Base-by-base conservation (phyloP, 352 stramenopile species). In the Phytopythium ostracodes region DNA sequence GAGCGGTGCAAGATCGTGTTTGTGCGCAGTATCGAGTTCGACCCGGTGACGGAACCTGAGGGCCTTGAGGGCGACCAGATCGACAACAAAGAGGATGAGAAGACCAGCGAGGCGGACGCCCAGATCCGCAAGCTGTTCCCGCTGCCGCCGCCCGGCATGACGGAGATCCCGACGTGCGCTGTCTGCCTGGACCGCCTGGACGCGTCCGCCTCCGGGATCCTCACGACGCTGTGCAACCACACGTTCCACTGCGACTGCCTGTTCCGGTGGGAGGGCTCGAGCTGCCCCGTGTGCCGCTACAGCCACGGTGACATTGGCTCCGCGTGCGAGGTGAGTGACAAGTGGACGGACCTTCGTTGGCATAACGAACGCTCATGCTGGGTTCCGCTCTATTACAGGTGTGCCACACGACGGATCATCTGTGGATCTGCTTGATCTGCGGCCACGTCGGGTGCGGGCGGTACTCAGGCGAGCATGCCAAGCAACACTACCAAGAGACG, bases 151-250 rank as follows among this genome's bases (percentile, higher is more conserved):
- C 66, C 73, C 0, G 84, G 81, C 14, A 92, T 95, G 81, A 95
- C 87, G 29, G 88, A 96, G 64, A 95, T 93, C 63, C 87, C 89
- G 53, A 94, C 83, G 17, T 98, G 92, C 66, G 89, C 91, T 2
- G 92, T 98, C 56, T 98, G 92, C 78, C 73, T 98, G 31, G 92
- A 98, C 59, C 75, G 84, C 11, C 63, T 98, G 54, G 89, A 97
- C 44, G 79, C 82, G 35, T 91, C 87, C 17, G 86, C 81, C 7
- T 96, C 86, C 0, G 85, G 88, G 4, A 97, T 99, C 65, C 76
- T 99, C 25, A 99, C 96, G 33, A 99, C 97, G 27, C 82, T 98
- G 51, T 99, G 97, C 75, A 99, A 99, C 71, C 97, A 99, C 77
- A 98, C 91, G 22, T 99, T 99, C 71, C 97, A 99, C 77, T 96